Percentiles rank a stretch among this genome's conserved stretches.
Conservation (phyloP, 148 eudicot genomes). For the Limonium bicolor region DNA sequence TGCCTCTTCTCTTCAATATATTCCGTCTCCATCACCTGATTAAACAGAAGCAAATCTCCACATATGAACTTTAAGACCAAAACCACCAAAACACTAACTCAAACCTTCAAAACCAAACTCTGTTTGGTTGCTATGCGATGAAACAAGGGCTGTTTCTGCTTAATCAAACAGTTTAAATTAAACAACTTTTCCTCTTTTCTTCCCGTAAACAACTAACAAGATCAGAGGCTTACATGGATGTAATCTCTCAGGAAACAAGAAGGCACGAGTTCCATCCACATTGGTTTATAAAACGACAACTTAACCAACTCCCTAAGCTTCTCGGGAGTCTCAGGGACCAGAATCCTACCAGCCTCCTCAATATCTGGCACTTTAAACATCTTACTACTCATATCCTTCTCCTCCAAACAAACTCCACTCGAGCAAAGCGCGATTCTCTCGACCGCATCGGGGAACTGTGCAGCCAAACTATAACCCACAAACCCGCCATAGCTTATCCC, state of each 20-base stretch:
- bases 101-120: too few relatives aligned
- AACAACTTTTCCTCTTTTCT: too few relatives aligned
- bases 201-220: too few relatives aligned
- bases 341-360: slow-evolving; percentile 22
- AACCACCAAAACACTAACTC: too few relatives aligned
- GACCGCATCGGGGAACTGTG: slow-evolving; percentile 24
- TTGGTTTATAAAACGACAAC: slow-evolving; percentile 33
- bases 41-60: too few relatives aligned
- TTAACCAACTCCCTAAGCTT: slow-evolving; percentile 29
- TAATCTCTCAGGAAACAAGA: slow-evolving; percentile 37
- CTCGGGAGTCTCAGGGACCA: slow-evolving; percentile 30
- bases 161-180: too few relatives aligned
- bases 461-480: slow-evolving; percentile 43
- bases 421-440: slow-evolving; percentile 28
- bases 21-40: slow-evolving; percentile 62
- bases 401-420: slow-evolving; percentile 41
- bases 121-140: too few relatives aligned
- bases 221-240: slow-evolving; percentile 39
- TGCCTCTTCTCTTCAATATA: slow-evolving; percentile 41
- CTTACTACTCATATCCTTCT: slow-evolving; percentile 26
- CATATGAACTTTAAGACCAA: too few relatives aligned
- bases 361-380: slow-evolving; percentile 26
- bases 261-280: slow-evolving; percentile 19
- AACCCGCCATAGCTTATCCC: slow-evolving; percentile 59
- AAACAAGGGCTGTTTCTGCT: too few relatives aligned